Evolutionary conservation across 2,329 filamentous ascomycete species (phyloP), one percentile per base, ranked within the genome.

Genomic region (Thielaviopsis ethacetica): DNA sequence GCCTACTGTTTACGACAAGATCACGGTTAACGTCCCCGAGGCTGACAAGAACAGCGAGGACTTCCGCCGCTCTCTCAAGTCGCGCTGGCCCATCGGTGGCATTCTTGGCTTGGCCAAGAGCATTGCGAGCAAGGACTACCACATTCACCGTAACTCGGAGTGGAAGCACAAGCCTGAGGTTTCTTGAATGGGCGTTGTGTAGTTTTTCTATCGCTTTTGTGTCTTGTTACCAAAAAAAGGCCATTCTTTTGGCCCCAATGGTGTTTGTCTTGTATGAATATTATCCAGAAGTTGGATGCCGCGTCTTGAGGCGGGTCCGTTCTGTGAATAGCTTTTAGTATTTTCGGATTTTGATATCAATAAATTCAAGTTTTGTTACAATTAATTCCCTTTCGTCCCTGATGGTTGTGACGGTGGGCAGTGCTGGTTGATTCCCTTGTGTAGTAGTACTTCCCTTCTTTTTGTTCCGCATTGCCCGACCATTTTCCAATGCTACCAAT

Each of bases 1-100:
- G 64, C 85, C 85, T 26, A 82, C 72, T 53, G 83, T 88, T 5
- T 86, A 82, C 70, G 82, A 88, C 65, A 89, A 89, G 71, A 81
- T 86, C 51, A 76, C 75, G 63, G 79, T 84, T 41, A 75, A 77
- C 63, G 71, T 76, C 24, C 72, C 57, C 41, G 73, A 57, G 69
- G 72, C 2, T 72, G 75, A 61, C 68, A 72, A 54, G 67, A 68
- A 56, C 70, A 70, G 62, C 67, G 70, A 60, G 67, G 65, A 61
- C 59, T 71, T 72, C 68, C 70, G 69, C 63, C 69, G 73, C 59
- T 71, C 71, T 58, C 62, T 76, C 52, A 78, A 75, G 68, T 71
- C 71, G 15, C 70, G 70, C 59, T 76, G 76, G 74, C 82, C 82
- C 0, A 65, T 84, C 17, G 78, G 77, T 0, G 82, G 81, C 0